Percentiles rank a stretch among this genome's conserved stretches.
phyloP scores from a whole-genome alignment of 768 basidiomycete genomes.

The Roridomyces roridus region DNA sequence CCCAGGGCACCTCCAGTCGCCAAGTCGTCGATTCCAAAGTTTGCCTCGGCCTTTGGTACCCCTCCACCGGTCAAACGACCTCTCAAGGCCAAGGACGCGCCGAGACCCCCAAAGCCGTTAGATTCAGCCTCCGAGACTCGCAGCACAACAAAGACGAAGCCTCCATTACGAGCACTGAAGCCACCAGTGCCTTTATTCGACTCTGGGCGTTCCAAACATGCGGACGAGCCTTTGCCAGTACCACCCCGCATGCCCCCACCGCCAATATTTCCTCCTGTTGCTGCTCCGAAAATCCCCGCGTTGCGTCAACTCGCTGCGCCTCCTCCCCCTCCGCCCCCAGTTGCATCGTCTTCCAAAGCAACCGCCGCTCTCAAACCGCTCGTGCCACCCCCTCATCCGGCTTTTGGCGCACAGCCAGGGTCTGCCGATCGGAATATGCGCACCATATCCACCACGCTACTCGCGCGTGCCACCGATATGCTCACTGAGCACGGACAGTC shows the following conservation, averaged over 20 bases:
- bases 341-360: slow-evolving; percentile 17
- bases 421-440: slow-evolving; percentile 43
- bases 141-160: not conserved
- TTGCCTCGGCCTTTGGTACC: slow-evolving; percentile 17
- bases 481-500: slow-evolving; percentile 55
- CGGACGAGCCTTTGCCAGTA: not conserved
- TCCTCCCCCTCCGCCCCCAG: slow-evolving; percentile 16
- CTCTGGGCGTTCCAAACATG: slow-evolving; percentile 3
- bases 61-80: slow-evolving; percentile 3
- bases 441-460: slow-evolving; percentile 57
- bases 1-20: not conserved
- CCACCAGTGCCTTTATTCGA: slow-evolving; percentile 21
- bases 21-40: slow-evolving; percentile 15
- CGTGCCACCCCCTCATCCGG: slow-evolving; percentile 20
- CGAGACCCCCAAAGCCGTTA: not conserved
- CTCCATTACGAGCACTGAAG: slow-evolving; percentile 11
- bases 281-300: slow-evolving; percentile 6
- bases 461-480: slow-evolving; percentile 59
- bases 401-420: slow-evolving; percentile 24
- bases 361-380: slow-evolving; percentile 16
- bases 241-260: slow-evolving; percentile 7
- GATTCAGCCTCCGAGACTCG: not conserved
- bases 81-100: not conserved
- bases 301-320: slow-evolving; percentile 16
- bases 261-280: slow-evolving; percentile 9